Conservation (phyloP, 352 stramenopile genomes). For the Peronospora farinosa region DNA sequence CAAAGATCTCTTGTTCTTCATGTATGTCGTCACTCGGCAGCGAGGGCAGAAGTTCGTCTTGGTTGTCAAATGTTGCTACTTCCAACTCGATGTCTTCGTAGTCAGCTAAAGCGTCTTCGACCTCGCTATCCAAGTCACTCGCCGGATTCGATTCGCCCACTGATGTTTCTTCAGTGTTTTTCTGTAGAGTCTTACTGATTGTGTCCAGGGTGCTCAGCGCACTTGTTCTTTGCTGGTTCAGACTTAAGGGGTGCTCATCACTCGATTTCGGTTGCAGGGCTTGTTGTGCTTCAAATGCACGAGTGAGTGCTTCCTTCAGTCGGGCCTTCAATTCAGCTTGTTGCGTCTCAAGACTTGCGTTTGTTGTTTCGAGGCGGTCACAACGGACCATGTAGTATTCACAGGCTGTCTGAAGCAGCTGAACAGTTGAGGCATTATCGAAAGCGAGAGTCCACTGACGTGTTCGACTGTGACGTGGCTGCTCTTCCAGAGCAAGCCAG, state of each 20-base stretch:
- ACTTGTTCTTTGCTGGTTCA: constrained; percentile 10
- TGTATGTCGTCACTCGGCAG: background rate
- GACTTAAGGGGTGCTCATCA: background rate
- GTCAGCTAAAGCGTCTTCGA: background rate
- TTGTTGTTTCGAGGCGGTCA: constrained; percentile 16
- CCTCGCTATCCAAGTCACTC: constrained; percentile 1
- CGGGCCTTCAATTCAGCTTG: constrained; percentile 17
- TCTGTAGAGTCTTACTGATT: background rate
- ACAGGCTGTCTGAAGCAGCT: constrained; percentile 24
- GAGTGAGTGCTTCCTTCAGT: constrained; percentile 20
- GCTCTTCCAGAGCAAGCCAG: constrained; percentile 19
- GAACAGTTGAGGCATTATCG: constrained; percentile 10
- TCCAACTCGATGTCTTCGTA: background rate
- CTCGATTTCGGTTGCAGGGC: constrained; percentile 3
- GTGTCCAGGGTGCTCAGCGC: constrained; percentile 9
- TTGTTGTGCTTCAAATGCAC: constrained; percentile 19
- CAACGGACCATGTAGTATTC: constrained; percentile 28
- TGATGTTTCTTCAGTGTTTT: constrained; percentile 3
- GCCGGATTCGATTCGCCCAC: background rate
- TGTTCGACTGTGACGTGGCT: constrained; percentile 8
- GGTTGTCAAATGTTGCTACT: background rate
- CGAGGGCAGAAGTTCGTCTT: background rate
- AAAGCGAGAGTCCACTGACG: constrained; percentile 9
- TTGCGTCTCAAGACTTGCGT: constrained; percentile 11
- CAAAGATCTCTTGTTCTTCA: constrained; percentile 1